phyloP scores from a whole-genome alignment of 805 yeast genomes.

The Candida incommunis region DNA sequence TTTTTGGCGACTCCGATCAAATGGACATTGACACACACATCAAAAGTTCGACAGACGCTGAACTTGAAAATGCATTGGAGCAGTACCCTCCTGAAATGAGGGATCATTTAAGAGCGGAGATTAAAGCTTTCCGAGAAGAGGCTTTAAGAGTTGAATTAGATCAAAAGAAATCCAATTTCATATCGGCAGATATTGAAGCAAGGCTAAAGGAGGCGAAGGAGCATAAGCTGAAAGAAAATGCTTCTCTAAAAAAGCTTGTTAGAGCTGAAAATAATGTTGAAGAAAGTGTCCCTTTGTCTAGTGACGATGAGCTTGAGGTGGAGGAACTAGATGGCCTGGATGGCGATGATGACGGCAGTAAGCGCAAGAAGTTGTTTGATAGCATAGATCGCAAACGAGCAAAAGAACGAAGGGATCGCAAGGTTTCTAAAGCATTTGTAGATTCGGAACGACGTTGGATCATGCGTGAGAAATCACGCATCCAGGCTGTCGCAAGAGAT shows the following conservation, averaged over 20 bases:
- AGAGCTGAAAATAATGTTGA: too few species aligned
- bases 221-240: not conserved
- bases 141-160: not conserved
- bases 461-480: not conserved
- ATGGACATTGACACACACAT: not conserved
- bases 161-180: not conserved
- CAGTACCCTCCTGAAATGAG: not conserved
- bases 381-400: not conserved
- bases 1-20: not conserved
- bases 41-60: too few species aligned
- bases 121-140: not conserved
- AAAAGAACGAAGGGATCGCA: not conserved
- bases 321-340: too few species aligned
- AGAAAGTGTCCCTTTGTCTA: not conserved
- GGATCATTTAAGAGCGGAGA: not conserved
- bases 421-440: conserved; percentile 46
- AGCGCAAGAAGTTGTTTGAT: too few species aligned
- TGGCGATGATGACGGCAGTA: not conserved
- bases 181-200: not conserved
- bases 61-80: not conserved
- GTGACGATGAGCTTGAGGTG: not conserved
- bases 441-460: not conserved
- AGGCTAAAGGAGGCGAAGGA: not conserved
- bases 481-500: conserved; percentile 19
- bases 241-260: not conserved